Evolutionary conservation across 208 protist species (phyloP).

Genomic region (Angomonas ambiguus): DNA sequence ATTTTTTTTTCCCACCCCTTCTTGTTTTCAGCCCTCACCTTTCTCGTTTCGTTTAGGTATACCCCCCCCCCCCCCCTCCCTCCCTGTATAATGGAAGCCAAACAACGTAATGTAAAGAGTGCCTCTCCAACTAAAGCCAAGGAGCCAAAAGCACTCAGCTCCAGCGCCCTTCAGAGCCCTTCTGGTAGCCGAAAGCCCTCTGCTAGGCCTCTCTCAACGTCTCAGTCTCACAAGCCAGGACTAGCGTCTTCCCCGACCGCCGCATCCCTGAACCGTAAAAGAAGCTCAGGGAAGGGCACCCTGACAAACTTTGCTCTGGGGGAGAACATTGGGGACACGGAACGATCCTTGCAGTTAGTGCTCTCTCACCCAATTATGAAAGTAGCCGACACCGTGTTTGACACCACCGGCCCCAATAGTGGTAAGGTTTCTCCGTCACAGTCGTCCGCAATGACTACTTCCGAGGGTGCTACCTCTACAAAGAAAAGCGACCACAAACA

Average conservation of each 20-base stretch:
- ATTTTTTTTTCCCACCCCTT: conserved; percentile 13
- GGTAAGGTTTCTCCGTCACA: conserved; percentile 12
- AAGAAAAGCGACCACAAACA: conserved; percentile 7
- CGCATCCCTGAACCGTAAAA: neutral
- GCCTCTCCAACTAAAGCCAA: neutral
- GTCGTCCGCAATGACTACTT: neutral
- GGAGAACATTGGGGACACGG: conserved; percentile 18
- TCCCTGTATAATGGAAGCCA: neutral
- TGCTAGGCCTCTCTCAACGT: conserved; percentile 38
- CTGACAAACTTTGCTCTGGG: neutral
- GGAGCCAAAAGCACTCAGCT: neutral
- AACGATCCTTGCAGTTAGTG: conserved; percentile 60
- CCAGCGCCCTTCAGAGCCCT: neutral
- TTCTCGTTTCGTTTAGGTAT: conserved; percentile 1
- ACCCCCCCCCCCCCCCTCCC: neutral
- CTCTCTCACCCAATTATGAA: conserved; percentile 68
- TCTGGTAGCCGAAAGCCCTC: neutral
- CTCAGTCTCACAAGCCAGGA: conserved; percentile 33
- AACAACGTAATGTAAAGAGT: neutral
- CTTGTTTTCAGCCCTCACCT: conserved; percentile 5
- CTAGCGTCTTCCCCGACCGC: conserved; percentile 4
- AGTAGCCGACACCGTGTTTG: conserved; percentile 67
- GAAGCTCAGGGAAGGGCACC: neutral
- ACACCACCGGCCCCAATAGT: conserved; percentile 42
- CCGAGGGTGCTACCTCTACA: neutral